phyloP scores from a whole-genome alignment of 352 stramenopile genomes.

The Peronospora farinosa region DNA sequence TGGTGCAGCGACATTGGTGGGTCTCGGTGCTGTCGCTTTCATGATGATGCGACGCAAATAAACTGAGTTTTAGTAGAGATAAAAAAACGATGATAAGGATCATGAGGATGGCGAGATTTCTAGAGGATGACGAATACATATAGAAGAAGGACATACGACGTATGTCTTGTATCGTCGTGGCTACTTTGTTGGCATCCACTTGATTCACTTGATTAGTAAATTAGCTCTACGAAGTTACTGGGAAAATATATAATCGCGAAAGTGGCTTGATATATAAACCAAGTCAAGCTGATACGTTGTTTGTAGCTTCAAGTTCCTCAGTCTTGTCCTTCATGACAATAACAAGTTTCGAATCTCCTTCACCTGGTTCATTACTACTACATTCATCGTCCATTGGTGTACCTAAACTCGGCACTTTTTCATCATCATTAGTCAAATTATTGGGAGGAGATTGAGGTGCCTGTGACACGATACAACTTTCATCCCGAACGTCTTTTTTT shows the following conservation, averaged over 20 bases:
- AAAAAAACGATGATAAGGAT: not conserved
- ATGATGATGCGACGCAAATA: slow-evolving; percentile 67
- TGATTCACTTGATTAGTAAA: no score
- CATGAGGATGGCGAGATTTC: no score
- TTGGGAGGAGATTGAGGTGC: slow-evolving; percentile 23
- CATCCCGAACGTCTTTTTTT: slow-evolving; percentile 73
- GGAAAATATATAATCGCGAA: no score
- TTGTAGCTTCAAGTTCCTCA: slow-evolving; percentile 9
- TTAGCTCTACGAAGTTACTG: slow-evolving; percentile 16
- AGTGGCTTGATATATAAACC: slow-evolving; percentile 11
- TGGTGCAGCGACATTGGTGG: slow-evolving; percentile 34
- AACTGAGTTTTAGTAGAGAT: not conserved
- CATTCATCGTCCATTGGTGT: slow-evolving; percentile 33
- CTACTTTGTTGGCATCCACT: no score
- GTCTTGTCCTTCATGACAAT: slow-evolving; percentile 12
- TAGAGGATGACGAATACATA: not conserved
- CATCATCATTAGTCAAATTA: slow-evolving; percentile 17
- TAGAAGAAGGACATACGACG: not conserved
- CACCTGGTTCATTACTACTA: slow-evolving; percentile 17
- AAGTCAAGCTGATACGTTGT: slow-evolving; percentile 23
- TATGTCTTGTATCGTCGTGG: no score
- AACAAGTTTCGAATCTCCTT: slow-evolving; percentile 21
- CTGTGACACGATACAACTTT: slow-evolving; percentile 48
- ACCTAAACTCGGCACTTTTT: slow-evolving; percentile 27
- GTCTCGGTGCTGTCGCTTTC: slow-evolving; percentile 43